These are phyloP conservation scores for Kondoa malvinella DNA, from an alignment of 768 basidiomycete genomes.

Conservation along the genomic window DNA sequence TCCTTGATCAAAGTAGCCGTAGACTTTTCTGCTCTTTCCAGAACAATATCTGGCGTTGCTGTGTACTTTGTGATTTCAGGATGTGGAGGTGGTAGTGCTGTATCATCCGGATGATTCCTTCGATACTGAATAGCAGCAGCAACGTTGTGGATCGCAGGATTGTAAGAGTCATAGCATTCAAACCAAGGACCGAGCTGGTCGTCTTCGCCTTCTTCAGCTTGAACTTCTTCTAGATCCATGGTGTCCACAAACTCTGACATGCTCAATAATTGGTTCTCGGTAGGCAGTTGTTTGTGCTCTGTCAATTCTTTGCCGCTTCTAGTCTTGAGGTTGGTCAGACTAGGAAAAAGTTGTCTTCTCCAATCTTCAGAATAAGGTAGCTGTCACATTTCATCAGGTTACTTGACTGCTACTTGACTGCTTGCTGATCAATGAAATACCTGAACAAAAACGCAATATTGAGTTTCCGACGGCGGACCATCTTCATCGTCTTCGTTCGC, in stretches of 20 bases:
- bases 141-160: slow-evolving; percentile 73
- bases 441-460: neutral
- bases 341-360: slow-evolving; percentile 69
- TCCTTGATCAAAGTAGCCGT: slow-evolving; percentile 46
- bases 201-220: slow-evolving; percentile 35
- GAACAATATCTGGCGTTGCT: slow-evolving; percentile 51
- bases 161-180: slow-evolving; percentile 56
- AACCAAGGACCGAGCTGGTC: slow-evolving; percentile 60
- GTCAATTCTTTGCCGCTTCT: slow-evolving; percentile 56
- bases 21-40: slow-evolving; percentile 44
- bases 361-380: slow-evolving; percentile 93
- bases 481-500: neutral
- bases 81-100: slow-evolving; percentile 72
- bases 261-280: slow-evolving; percentile 51
- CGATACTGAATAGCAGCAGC: slow-evolving; percentile 83
- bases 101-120: slow-evolving; percentile 47
- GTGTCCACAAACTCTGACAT: slow-evolving; percentile 79
- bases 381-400: slow-evolving; percentile 34
- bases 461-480: neutral
- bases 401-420: neutral
- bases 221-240: slow-evolving; percentile 58
- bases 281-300: slow-evolving; percentile 69
- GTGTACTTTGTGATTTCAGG: slow-evolving; percentile 70
- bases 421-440: neutral
- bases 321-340: slow-evolving; percentile 53